phyloP scores from a whole-genome alignment of 2,329 filamentous ascomycete species.

The Exophiala dermatitidis region DNA sequence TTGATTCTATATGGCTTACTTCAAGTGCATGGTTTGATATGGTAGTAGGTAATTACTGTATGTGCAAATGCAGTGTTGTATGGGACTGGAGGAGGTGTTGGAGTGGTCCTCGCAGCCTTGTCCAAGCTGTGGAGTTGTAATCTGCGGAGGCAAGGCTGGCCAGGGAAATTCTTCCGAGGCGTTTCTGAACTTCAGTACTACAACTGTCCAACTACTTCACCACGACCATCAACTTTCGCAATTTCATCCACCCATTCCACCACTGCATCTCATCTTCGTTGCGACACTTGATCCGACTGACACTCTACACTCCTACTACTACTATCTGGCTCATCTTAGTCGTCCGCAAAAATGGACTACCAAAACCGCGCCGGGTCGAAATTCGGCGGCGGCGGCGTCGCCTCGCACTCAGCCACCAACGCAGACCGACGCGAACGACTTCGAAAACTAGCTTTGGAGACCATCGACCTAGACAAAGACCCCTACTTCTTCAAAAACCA shows the following conservation, averaged over 20 bases:
- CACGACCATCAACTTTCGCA: neutral
- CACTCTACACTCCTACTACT: neutral
- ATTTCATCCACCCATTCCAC: neutral
- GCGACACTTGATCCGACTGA: too few relatives aligned
- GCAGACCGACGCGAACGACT: slow-evolving; percentile 95
- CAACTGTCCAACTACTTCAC: neutral
- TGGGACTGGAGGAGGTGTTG: too few relatives aligned
- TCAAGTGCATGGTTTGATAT: too few relatives aligned
- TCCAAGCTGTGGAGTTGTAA: neutral
- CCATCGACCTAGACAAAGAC: slow-evolving; percentile 98
- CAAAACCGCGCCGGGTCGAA: slow-evolving; percentile 95
- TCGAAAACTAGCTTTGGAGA: slow-evolving; percentile 95
- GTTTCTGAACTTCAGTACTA: neutral
- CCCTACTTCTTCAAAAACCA: slow-evolving; percentile 99
- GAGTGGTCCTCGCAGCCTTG: slow-evolving; percentile 5
- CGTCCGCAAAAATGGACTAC: slow-evolving; percentile 50
- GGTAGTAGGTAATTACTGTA: too few relatives aligned
- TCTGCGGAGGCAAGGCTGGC: slow-evolving; percentile 12
- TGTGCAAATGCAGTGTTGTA: too few relatives aligned
- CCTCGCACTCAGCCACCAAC: slow-evolving; percentile 86
- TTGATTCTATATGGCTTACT: too few relatives aligned
- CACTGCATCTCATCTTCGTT: neutral
- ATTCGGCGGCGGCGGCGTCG: slow-evolving; percentile 94
- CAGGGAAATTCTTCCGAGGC: neutral
- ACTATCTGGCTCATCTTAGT: neutral